phyloP scores from a whole-genome alignment of 2,329 filamentous ascomycete genomes.

The Aspergillus versicolor region DNA sequence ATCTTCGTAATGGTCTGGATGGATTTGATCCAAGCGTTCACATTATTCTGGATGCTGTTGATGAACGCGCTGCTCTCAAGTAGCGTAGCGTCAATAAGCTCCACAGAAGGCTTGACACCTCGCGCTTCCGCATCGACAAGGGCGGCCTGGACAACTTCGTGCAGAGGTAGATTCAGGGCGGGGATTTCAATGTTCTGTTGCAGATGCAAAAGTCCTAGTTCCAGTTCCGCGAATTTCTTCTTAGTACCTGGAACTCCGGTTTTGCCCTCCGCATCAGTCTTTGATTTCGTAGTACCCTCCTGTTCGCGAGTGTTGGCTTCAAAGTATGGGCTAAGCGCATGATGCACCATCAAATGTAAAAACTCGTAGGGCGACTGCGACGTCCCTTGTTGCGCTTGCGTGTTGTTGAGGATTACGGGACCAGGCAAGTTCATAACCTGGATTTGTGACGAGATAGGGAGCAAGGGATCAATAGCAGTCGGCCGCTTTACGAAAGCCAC shows the following conservation, averaged over 20 bases:
- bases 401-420: conserved; percentile 66
- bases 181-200: conserved; percentile 99
- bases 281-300: conserved; percentile 65
- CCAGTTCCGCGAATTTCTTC: conserved; percentile 92
- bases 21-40: conserved; percentile 98
- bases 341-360: conserved; percentile 86
- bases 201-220: conserved; percentile 83
- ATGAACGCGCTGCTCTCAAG: conserved; percentile 87
- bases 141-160: conserved; percentile 82
- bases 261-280: conserved; percentile 84
- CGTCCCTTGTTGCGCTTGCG: conserved; percentile 68
- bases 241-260: conserved; percentile 96
- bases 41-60: conserved; percentile 88
- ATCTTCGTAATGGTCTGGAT: conserved; percentile 96
- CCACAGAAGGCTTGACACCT: conserved; percentile 69
- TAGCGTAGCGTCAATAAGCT: conserved; percentile 72
- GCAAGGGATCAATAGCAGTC: conserved; percentile 77
- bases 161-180: conserved; percentile 80
- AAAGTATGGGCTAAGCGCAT: conserved; percentile 91
- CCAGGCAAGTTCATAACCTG: conserved; percentile 91
- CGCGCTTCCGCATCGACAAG: conserved; percentile 73
- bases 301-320: conserved; percentile 90
- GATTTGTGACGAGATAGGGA: conserved; percentile 83
- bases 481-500: conserved; percentile 89
- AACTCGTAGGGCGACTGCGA: conserved; percentile 85